A percentile compares a stretch with the other conserved stretches of the same genome.
These are phyloP conservation scores for Angomonas ambiguus DNA, from an alignment of 208 protist genomes.

Conservation along the genomic window DNA sequence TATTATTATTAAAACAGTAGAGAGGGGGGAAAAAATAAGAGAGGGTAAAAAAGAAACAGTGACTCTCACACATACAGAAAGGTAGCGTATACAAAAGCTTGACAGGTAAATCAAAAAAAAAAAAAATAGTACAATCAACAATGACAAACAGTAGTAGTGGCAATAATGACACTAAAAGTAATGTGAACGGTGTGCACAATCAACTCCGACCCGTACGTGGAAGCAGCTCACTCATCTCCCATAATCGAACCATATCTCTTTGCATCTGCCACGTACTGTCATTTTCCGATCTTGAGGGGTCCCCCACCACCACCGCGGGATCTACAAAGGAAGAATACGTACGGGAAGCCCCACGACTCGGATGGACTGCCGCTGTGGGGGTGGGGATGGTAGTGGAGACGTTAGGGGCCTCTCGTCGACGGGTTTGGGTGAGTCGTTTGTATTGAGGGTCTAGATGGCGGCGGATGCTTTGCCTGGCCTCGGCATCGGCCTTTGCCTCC, in stretches of 20 bases:
- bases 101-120: constrained; percentile 5
- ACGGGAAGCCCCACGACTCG: background rate
- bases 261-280: background rate
- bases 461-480: no score
- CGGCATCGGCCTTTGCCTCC: no score
- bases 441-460: no score
- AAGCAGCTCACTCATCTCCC: background rate
- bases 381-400: no score
- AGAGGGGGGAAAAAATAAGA: background rate
- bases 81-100: no score
- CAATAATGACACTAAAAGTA: background rate
- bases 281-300: background rate
- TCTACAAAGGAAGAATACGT: background rate
- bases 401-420: no score
- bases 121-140: background rate
- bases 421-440: no score
- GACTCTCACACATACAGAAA: no score
- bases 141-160: background rate
- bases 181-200: background rate
- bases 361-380: background rate
- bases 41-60: background rate
- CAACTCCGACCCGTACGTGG: background rate
- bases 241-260: background rate
- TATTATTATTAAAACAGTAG: background rate
- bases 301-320: background rate